Conservation (phyloP, 305 asterid species). For the Plantago coronopus region DNA sequence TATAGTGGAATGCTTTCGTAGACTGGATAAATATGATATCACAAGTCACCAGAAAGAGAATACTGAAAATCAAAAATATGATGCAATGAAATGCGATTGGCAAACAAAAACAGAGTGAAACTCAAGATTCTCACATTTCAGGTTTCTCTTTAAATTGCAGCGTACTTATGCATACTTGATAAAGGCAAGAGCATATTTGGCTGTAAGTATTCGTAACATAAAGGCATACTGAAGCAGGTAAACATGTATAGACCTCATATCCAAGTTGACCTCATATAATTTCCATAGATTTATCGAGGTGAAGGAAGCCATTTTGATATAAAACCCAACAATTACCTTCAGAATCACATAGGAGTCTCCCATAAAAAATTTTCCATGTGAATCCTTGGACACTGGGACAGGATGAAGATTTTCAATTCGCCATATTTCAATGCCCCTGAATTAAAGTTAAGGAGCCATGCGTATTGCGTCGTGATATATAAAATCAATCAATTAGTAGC, state of each 20-base stretch:
- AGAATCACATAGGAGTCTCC: slow-evolving; percentile 79
- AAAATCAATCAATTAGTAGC: background rate
- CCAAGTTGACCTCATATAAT: slow-evolving; percentile 8
- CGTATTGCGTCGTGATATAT: slow-evolving; percentile 9
- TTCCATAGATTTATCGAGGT: slow-evolving; percentile 10
- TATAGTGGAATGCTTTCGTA: too few relatives aligned
- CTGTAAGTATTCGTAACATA: background rate
- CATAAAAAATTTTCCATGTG: slow-evolving; percentile 66
- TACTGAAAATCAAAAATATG: too few relatives aligned
- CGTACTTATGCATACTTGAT: background rate
- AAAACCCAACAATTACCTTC: slow-evolving; percentile 42
- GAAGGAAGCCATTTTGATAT: slow-evolving; percentile 1
- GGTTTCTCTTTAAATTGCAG: background rate
- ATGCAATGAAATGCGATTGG: too few relatives aligned
- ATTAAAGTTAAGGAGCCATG: slow-evolving; percentile 38
- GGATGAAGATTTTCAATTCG: slow-evolving; percentile 66
- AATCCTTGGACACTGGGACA: slow-evolving; percentile 55
- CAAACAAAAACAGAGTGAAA: background rate
- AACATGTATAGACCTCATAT: slow-evolving; percentile 6
- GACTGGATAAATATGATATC: too few relatives aligned
- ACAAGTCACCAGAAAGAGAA: too few relatives aligned
- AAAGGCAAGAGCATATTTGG: slow-evolving; percentile 5
- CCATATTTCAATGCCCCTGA: slow-evolving; percentile 86
- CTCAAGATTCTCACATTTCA: background rate
- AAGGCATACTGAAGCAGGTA: slow-evolving; percentile 10